phyloP scores from a whole-genome alignment of 2,329 filamentous ascomycete species.

The Botrytis sinoallii region DNA sequence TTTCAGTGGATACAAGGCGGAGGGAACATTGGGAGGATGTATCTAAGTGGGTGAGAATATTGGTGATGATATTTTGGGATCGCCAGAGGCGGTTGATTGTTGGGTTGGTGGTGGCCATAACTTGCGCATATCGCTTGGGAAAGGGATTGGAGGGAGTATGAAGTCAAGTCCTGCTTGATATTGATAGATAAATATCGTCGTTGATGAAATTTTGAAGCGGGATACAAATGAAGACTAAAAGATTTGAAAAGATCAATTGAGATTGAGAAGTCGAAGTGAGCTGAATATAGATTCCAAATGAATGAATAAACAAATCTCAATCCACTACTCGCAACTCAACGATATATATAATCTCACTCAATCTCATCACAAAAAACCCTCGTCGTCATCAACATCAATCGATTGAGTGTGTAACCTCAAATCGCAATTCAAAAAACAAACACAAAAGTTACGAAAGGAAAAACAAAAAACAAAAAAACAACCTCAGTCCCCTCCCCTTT shows the following conservation, averaged over 20 bases:
- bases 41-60: slow-evolving; percentile 34
- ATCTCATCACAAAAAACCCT: background rate
- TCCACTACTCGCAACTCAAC: background rate
- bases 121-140: slow-evolving; percentile 35
- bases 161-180: background rate
- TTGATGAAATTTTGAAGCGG: background rate
- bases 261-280: background rate
- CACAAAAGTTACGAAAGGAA: background rate
- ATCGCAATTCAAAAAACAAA: background rate
- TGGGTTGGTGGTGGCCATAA: slow-evolving; percentile 37
- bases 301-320: background rate
- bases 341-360: background rate
- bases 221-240: background rate
- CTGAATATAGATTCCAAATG: background rate
- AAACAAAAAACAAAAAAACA: background rate
- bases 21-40: slow-evolving; percentile 49
- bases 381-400: background rate
- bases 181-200: background rate
- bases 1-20: slow-evolving; percentile 66
- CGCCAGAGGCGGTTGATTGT: slow-evolving; percentile 37
- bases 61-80: slow-evolving; percentile 33
- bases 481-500: slow-evolving; percentile 14
- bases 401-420: background rate
- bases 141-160: background rate
- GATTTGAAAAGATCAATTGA: background rate